Evolutionary conservation across 2,329 filamentous ascomycete species (phyloP).

Genomic region (Septoria petroselini): DNA sequence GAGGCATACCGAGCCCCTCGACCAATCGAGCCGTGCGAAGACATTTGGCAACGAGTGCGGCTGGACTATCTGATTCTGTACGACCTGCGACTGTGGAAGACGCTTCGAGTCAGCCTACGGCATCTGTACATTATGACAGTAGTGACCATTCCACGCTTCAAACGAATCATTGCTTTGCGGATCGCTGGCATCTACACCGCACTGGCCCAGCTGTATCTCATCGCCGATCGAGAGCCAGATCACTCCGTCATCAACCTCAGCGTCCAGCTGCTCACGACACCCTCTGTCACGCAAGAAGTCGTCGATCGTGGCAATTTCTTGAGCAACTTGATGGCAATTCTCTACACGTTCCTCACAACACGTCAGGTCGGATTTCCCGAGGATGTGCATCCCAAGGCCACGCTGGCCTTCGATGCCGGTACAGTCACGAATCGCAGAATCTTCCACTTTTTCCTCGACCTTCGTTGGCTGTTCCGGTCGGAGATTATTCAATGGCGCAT

Average conservation of each 20-base stretch:
- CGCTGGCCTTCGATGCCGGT: constrained; percentile 87
- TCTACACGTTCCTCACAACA: constrained; percentile 96
- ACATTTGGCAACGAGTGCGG: constrained; percentile 83
- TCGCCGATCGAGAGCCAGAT: constrained; percentile 92
- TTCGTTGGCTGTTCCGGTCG: constrained; percentile 86
- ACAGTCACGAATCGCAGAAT: constrained; percentile 92
- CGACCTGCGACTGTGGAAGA: constrained; percentile 95
- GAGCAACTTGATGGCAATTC: constrained; percentile 88
- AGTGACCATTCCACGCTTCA: constrained; percentile 93
- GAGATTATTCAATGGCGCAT: constrained; percentile 83
- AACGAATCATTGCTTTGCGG: constrained; percentile 85
- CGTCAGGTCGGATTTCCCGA: constrained; percentile 92
- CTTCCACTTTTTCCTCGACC: constrained; percentile 95
- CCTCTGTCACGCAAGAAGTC: constrained; percentile 92
- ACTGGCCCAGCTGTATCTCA: constrained; percentile 88
- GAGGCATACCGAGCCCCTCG: constrained; percentile 53
- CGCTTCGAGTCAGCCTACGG: constrained; percentile 81
- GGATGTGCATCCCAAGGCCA: constrained; percentile 80
- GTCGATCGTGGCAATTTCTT: constrained; percentile 94
- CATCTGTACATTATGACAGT: constrained; percentile 96
- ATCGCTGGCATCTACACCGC: constrained; percentile 94
- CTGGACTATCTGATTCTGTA: constrained; percentile 94
- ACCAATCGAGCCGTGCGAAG: constrained; percentile 67
- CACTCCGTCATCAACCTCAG: constrained; percentile 98
- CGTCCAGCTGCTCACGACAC: constrained; percentile 92